Percentiles rank a stretch among this genome's conserved stretches.
Conservation (phyloP, 345 rosid species). For the Limnanthes douglasii region DNA sequence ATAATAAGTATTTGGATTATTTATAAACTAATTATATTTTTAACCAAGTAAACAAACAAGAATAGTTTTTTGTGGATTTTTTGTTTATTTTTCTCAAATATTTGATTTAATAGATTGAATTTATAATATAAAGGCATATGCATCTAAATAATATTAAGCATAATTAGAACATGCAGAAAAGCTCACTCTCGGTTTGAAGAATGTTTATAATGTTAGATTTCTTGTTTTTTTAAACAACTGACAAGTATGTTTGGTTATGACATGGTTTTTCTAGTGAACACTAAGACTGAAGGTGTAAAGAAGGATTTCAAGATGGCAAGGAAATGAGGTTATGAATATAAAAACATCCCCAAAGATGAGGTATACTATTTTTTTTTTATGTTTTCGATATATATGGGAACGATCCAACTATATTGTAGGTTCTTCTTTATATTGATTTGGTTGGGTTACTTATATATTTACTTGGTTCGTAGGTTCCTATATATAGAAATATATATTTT, state of each 20-base stretch:
- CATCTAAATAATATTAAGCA: conserved; percentile 61
- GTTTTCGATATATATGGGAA: too few relatives aligned
- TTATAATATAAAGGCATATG: conserved; percentile 43
- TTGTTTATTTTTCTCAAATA: too few relatives aligned
- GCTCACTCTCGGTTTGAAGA: conserved; percentile 62
- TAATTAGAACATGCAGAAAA: conserved; percentile 47
- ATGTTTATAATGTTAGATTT: conserved; percentile 56
- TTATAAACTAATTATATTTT: conserved; percentile 63
- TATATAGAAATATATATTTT: too few relatives aligned
- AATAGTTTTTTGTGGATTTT: too few relatives aligned
- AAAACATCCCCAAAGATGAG: conserved; percentile 46
- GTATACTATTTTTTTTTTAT: conserved; percentile 13
- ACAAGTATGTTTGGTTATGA: conserved; percentile 59
- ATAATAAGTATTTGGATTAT: conserved; percentile 61
- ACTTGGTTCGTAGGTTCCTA: too few relatives aligned
- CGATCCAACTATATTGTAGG: too few relatives aligned
- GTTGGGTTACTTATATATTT: too few relatives aligned
- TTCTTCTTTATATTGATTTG: too few relatives aligned
- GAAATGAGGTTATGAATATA: conserved; percentile 70
- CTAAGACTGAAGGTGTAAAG: conserved; percentile 75
- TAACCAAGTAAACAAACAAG: conserved; percentile 50
- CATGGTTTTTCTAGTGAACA: conserved; percentile 76
- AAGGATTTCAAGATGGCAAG: conserved; percentile 65
- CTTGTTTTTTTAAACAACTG: conserved; percentile 39
- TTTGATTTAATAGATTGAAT: background rate